These are phyloP conservation scores for Capillidium heterosporum DNA, from an alignment of 371 early-diverging fungal genomes.

Conservation along the genomic window DNA sequence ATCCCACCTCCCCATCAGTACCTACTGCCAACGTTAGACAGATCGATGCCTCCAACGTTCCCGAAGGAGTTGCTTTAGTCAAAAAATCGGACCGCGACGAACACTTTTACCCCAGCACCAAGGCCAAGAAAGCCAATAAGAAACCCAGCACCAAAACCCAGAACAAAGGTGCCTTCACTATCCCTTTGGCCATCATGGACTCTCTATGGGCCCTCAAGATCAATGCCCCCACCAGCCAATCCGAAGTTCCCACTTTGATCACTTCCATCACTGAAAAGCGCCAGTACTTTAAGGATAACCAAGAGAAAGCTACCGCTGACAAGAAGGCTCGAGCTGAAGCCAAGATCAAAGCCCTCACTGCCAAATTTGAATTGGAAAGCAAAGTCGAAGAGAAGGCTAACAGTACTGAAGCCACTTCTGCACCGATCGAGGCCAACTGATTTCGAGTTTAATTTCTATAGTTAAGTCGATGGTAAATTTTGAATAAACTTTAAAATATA, in stretches of 20 bases:
- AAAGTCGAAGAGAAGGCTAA: no score
- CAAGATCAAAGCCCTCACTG: conserved; percentile 47
- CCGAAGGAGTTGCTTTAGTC: conserved; percentile 36
- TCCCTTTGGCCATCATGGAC: conserved; percentile 66
- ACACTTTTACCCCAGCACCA: conserved; percentile 45
- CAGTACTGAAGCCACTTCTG: no score
- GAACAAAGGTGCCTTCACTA: conserved; percentile 35
- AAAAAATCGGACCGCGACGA: conserved; percentile 58
- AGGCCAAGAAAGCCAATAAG: conserved; percentile 38
- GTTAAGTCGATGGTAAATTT: no score
- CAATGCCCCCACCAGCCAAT: conserved; percentile 47
- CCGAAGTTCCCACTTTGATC: conserved; percentile 50
- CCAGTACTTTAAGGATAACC: conserved; percentile 47
- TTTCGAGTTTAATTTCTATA: no score
- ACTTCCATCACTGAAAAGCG: conserved; percentile 51
- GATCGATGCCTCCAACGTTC: conserved; percentile 25
- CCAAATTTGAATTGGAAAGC: conserved; percentile 12
- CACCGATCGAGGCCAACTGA: no score
- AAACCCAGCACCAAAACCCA: conserved; percentile 9
- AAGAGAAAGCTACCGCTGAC: conserved; percentile 55
- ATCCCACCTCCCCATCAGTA: conserved; percentile 10
- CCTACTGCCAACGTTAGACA: conserved; percentile 20
- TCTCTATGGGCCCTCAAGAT: conserved; percentile 66
- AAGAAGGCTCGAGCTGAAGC: conserved; percentile 78
- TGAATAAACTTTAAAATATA: no score